These are phyloP conservation scores for Lentinula guzmanii DNA, from an alignment of 768 basidiomycete genomes.

Conservation along the genomic window DNA sequence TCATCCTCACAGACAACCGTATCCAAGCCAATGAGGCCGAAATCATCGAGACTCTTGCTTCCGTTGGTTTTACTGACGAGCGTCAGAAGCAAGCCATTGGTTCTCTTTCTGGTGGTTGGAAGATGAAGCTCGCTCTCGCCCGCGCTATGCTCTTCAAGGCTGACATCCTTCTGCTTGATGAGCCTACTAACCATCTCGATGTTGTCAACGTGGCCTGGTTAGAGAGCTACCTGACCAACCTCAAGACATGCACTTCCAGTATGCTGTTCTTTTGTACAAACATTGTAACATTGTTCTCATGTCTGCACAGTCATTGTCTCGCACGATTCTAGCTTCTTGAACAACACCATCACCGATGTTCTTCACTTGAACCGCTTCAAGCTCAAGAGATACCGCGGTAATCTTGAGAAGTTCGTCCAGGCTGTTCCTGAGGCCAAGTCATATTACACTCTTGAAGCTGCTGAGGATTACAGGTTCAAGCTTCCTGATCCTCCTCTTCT, in stretches of 20 bases:
- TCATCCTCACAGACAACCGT: constrained; percentile 83
- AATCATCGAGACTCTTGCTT: constrained; percentile 72
- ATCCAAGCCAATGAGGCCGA: constrained; percentile 67
- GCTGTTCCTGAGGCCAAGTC: constrained; percentile 95
- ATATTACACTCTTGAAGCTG: constrained; percentile 94
- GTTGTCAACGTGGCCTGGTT: constrained; percentile 98
- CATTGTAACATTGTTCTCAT: constrained; percentile 10
- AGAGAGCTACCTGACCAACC: constrained; percentile 83
- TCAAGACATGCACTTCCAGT: constrained; percentile 92
- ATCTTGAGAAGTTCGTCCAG: constrained; percentile 92
- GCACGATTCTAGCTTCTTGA: constrained; percentile 95
- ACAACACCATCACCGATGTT: constrained; percentile 97
- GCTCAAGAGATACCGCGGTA: constrained; percentile 90
- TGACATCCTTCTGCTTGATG: constrained; percentile 93
- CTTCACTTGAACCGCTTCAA: constrained; percentile 99
- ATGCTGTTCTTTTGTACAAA: constrained; percentile 10
- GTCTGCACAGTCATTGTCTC: constrained; percentile 79
- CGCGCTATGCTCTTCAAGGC: constrained; percentile 98
- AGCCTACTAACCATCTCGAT: constrained; percentile 96
- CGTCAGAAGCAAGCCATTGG: constrained; percentile 85
- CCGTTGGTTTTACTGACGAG: constrained; percentile 88
- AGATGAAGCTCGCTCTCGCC: constrained; percentile 98
- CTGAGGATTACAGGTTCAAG: constrained; percentile 98
- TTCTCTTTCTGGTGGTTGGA: constrained; percentile 96
- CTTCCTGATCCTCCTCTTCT: constrained; percentile 94